Conservation (phyloP, 225 moss, liverwort and hornwort genomes). For the Pleurozium schreberi region DNA sequence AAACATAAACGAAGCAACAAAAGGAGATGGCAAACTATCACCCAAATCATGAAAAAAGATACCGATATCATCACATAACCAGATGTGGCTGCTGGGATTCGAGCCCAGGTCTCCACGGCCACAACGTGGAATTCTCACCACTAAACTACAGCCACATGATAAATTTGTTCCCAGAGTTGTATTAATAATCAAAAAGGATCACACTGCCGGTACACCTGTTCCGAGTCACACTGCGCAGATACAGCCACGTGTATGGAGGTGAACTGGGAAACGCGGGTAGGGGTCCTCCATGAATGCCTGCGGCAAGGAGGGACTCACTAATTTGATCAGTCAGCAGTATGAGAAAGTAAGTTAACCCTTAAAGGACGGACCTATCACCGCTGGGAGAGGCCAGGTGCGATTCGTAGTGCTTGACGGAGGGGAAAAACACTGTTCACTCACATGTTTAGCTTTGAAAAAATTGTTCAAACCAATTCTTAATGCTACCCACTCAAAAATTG, state of each 20-base stretch:
- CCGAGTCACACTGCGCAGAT: background rate
- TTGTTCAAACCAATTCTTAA: too few relatives aligned
- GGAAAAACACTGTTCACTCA: too few relatives aligned
- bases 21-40: too few relatives aligned
- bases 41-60: background rate
- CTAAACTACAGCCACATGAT: conserved; percentile 74
- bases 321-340: background rate
- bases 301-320: background rate
- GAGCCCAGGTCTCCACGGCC: conserved; percentile 98
- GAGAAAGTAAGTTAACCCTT: too few relatives aligned
- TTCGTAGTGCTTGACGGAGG: too few relatives aligned
- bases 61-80: too few relatives aligned
- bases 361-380: too few relatives aligned
- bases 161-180: accelerated
- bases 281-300: background rate
- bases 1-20: background rate
- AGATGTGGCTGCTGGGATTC: conserved; percentile 95
- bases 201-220: too few relatives aligned
- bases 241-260: background rate
- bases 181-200: background rate
- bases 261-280: background rate
- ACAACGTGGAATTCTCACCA: conserved; percentile 95
- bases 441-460: too few relatives aligned
- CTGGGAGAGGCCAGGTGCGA: too few relatives aligned
- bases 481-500: too few relatives aligned